Percentiles rank a stretch among this genome's conserved stretches.
Conservation (phyloP, 2,329 filamentous ascomycete species). For the Paraphaeosphaeria minitans region DNA sequence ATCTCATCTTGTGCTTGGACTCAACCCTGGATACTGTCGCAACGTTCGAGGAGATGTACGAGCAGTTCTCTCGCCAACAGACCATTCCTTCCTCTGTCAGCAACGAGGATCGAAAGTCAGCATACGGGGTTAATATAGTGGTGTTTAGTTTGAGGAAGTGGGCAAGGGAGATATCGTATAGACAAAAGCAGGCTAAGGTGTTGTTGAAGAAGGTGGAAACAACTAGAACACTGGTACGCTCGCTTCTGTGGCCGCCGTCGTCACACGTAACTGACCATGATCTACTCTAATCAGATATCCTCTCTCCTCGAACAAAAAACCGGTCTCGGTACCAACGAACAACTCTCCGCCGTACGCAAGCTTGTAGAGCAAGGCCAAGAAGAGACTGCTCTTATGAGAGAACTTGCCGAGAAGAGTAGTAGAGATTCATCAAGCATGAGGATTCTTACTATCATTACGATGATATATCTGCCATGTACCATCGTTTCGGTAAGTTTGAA, state of each 20-base stretch:
- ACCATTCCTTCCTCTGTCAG: neutral
- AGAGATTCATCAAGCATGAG: slow-evolving; percentile 29
- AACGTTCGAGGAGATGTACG: slow-evolving; percentile 23
- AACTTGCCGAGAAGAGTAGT: slow-evolving; percentile 28
- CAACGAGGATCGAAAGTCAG: neutral
- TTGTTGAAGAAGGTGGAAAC: slow-evolving; percentile 22
- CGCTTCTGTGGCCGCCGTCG: neutral
- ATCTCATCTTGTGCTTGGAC: slow-evolving; percentile 26
- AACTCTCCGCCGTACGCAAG: slow-evolving; percentile 5
- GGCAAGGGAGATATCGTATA: slow-evolving; percentile 16
- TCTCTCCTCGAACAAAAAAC: slow-evolving; percentile 25
- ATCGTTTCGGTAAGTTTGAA: slow-evolving; percentile 25
- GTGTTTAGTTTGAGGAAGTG: neutral
- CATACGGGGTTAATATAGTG: neutral
- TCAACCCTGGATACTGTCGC: slow-evolving; percentile 25
- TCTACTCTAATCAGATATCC: slow-evolving; percentile 17
- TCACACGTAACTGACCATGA: neutral
- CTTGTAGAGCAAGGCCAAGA: slow-evolving; percentile 24
- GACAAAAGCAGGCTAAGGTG: slow-evolving; percentile 19
- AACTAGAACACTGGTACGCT: slow-evolving; percentile 17
- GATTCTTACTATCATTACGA: slow-evolving; percentile 30
- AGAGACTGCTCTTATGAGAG: slow-evolving; percentile 26
- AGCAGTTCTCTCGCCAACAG: slow-evolving; percentile 11
- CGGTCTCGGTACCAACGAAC: slow-evolving; percentile 17
- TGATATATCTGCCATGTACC: slow-evolving; percentile 33